Evolutionary conservation across 306 rosid species (phyloP), one percentile per base, ranked within the genome.

Genomic region (Lablab purpureus): DNA sequence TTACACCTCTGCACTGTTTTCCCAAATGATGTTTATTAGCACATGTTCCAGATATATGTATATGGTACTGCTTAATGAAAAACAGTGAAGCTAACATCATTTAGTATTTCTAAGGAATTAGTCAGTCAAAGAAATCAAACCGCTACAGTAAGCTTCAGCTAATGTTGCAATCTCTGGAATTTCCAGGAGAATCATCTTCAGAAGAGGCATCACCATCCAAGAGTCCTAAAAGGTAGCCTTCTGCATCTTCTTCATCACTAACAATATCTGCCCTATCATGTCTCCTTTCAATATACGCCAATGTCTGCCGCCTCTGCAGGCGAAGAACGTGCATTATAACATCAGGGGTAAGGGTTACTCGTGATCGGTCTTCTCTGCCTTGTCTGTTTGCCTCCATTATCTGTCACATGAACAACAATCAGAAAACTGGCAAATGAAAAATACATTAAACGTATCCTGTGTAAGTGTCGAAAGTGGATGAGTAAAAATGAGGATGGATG

Each of bases 241-340:
- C 89, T 34, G 60, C 82, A 67, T 86, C 80, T 49, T 84, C 88
- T 3, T 86, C 88, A 37, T 86, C 88, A 36, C 90, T 80, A 58
- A 79, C 82, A 51, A 80, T 82, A 80, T 82, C 88, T 72, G 75
- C 84, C 41, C 79, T 47, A 62, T 37, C 47, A 49, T 86, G 28
- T 54, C 88, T 82, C 75, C 88, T 86, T 81, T 88, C 91, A 47
- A 27, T 36, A 54, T 75, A 86, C 7, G 75, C 82, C 77, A 62
- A 41, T 30, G 89, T 70, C 34, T 86, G 92, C 41, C 86, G 84
- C 80, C 92, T 86, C 83, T 88, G 92, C 73, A 88, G 75, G 50
- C 87, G 90, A 74, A 86, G 69, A 70, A 84, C 86, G 60, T 86
- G 88, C 92, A 82, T 82, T 37, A 86, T 76, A 66, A 80, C 84